These are phyloP conservation scores for Irpex sp. DNA, from an alignment of 1,284 basidiomycete species.

Conservation along the genomic window DNA sequence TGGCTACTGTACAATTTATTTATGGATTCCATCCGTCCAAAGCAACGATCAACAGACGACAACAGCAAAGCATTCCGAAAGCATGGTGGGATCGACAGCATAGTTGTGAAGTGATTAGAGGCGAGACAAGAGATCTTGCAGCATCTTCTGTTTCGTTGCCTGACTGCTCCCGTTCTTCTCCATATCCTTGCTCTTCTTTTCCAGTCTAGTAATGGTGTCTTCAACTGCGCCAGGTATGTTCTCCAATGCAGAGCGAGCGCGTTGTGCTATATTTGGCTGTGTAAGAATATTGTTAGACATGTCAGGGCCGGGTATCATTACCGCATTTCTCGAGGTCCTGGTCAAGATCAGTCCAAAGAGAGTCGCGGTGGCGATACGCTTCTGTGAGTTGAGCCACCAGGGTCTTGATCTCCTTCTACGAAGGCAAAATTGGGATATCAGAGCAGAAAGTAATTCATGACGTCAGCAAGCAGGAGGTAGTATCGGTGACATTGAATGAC, in stretches of 20 bases:
- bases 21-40: not conserved
- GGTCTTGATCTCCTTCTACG: conserved; percentile 23
- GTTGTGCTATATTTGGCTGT: conserved; percentile 25
- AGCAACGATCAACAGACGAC: not conserved
- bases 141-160: conserved; percentile 31
- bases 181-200: conserved; percentile 39
- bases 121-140: conserved; percentile 26
- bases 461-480: conserved; percentile 17
- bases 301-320: conserved; percentile 22
- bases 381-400: conserved; percentile 38
- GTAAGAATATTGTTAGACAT: not conserved
- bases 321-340: conserved; percentile 38
- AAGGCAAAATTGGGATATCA: not conserved
- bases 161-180: conserved; percentile 33
- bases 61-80: not conserved
- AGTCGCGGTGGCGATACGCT: conserved; percentile 39
- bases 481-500: conserved; percentile 17
- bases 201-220: conserved; percentile 34
- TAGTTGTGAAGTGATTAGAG: conserved; percentile 7
- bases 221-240: conserved; percentile 39
- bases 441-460: conserved; percentile 9
- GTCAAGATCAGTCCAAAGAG: conserved; percentile 41
- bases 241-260: conserved; percentile 30
- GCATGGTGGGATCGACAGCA: not conserved
- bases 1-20: not conserved